Conservation (phyloP, 2,329 filamentous ascomycete species). For the Lecanicillium sp. region DNA sequence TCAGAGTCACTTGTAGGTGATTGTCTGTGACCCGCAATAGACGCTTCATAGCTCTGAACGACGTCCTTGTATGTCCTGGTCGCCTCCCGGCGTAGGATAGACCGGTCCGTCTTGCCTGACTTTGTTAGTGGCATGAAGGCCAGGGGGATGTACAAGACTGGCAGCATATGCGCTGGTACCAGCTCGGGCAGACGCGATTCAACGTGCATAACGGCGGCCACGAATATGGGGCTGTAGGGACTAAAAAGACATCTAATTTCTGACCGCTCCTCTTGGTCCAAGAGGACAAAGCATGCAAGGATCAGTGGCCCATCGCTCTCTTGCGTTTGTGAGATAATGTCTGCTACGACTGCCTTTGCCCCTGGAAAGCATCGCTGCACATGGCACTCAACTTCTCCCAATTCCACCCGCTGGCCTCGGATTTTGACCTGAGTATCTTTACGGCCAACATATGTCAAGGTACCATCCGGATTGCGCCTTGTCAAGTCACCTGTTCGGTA, state of each 20-base stretch:
- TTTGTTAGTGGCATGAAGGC: constrained; percentile 30
- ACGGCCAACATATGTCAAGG: constrained; percentile 43
- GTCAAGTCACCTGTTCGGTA: constrained; percentile 41
- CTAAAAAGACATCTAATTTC: constrained; percentile 8
- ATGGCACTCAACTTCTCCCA: constrained; percentile 37
- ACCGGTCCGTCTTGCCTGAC: constrained; percentile 36
- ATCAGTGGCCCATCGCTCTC: too few relatives aligned
- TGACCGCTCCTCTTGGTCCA: not conserved
- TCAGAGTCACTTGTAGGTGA: too few relatives aligned
- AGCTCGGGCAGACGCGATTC: too few relatives aligned
- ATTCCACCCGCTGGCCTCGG: constrained; percentile 50
- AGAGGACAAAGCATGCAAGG: constrained; percentile 28
- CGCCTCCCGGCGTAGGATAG: constrained; percentile 30
- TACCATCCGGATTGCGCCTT: constrained; percentile 21
- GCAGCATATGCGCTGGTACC: constrained; percentile 28
- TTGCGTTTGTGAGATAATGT: too few relatives aligned
- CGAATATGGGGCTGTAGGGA: constrained; percentile 16
- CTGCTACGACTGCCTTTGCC: constrained; percentile 34
- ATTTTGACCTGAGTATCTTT: constrained; percentile 56
- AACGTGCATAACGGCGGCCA: too few relatives aligned
- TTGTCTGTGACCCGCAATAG: too few relatives aligned
- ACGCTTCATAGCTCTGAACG: too few relatives aligned
- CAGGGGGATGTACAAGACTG: constrained; percentile 31
- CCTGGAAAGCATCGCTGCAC: constrained; percentile 30
- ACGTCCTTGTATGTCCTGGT: too few relatives aligned